Evolutionary conservation across 805 yeast species (phyloP), one percentile per base, ranked within the genome.

Genomic region (Kodamaea laetipori): DNA sequence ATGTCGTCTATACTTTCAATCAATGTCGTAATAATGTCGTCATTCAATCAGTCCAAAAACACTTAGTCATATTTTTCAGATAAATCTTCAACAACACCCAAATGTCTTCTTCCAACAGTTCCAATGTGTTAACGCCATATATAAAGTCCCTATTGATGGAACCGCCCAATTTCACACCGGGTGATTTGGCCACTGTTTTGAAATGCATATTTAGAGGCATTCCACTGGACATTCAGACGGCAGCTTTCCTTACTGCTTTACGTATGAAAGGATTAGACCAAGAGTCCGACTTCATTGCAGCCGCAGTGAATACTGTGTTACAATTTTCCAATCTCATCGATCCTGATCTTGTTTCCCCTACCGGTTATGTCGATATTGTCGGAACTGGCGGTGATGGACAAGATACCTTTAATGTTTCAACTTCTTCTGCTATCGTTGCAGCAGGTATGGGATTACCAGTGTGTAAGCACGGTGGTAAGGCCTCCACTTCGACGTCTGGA

Each of bases 371-470:
- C 4, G 99, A 94, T 62, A 87, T 94, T 23, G 99, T 94, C 4
- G 99, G 99, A 1, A 94, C 99, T 0, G 99, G 99, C 19, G 99
- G 99, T 11, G 99, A 94, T 60, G 97, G 97, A 1, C 96, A 94
- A 59, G 85, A 94, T 60, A 94, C 99, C 0, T 94, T 94, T 69
- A 94, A 94, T 55, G 99, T 94, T 2, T 85, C 95, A 11, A 94
- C 99, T 0, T 87, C 97, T 2, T 74, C 97, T 1, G 97, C 97
- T 1, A 89, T 94, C 37, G 90, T 94, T 2, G 94, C 90, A 0
- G 88, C 98, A 0, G 99, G 99, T 6, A 84, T 89, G 73, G 79
- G 78, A 1, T 63, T 92, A 32, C 77, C 78, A 16, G 84, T 94
- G 12, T 87, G 96, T 59, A 94, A 94, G 49, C 99, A 94, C 63